A percentile compares a stretch with the other conserved stretches of the same genome.
Conservation (phyloP, 192 early-diverging fungal species). For the Coemansia sp. region DNA sequence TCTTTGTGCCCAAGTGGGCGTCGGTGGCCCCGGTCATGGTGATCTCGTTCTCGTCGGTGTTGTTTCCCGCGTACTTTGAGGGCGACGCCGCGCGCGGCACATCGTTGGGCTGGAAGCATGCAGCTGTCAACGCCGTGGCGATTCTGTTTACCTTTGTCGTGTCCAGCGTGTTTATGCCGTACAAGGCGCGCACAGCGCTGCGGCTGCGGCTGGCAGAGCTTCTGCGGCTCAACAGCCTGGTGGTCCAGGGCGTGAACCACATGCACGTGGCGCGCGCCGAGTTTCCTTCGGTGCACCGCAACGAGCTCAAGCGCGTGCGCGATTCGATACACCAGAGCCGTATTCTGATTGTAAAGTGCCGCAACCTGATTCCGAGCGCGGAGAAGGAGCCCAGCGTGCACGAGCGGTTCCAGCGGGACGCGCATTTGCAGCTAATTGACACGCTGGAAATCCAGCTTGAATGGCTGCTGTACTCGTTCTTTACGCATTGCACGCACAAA, state of each 20-base stretch:
- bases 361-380: constrained; percentile 16
- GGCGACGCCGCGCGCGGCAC: constrained; percentile 3
- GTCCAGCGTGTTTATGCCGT: constrained; percentile 38
- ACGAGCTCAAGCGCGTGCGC: constrained; percentile 15
- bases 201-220: constrained; percentile 24
- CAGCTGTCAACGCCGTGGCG: constrained; percentile 28
- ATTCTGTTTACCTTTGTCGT: constrained; percentile 31
- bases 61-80: constrained; percentile 18
- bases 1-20: constrained; percentile 20
- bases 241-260: constrained; percentile 31
- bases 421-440: constrained; percentile 27
- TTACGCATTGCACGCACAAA: constrained; percentile 13
- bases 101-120: constrained; percentile 33
- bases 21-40: constrained; percentile 26
- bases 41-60: constrained; percentile 30
- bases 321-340: constrained; percentile 15
- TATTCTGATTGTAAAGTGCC: constrained; percentile 26
- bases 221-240: constrained; percentile 26
- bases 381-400: constrained; percentile 40
- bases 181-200: constrained; percentile 39
- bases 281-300: constrained; percentile 19
- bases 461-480: constrained; percentile 43
- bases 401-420: constrained; percentile 21
- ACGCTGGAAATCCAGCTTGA: constrained; percentile 40
- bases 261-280: constrained; percentile 38